phyloP scores from a whole-genome alignment of 2,329 filamentous ascomycete species.

The Scolecobasidium constrictum region DNA sequence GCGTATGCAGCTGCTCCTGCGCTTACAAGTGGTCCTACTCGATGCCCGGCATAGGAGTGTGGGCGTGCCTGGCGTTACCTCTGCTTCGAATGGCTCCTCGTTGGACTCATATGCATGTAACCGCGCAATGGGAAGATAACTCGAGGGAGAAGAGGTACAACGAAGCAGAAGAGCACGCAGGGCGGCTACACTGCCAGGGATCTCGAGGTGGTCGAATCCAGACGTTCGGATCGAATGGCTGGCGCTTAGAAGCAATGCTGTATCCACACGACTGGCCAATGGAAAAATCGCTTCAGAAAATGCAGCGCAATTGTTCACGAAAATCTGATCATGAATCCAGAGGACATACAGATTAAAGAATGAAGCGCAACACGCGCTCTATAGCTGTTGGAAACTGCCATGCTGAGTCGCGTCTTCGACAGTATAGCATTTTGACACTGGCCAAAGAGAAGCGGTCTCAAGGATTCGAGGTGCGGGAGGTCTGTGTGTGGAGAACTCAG shows the following conservation, averaged over 20 bases:
- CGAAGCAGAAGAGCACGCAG: slow-evolving; percentile 19
- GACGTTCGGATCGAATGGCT: neutral
- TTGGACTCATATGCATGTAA: slow-evolving; percentile 30
- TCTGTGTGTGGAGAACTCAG: neutral
- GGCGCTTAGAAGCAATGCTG: slow-evolving; percentile 10
- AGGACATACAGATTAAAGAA: too few species aligned
- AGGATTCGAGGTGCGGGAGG: neutral
- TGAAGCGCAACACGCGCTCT: neutral
- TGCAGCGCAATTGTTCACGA: neutral
- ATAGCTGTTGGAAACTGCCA: neutral
- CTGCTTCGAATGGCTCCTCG: slow-evolving; percentile 23
- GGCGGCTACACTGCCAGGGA: slow-evolving; percentile 2
- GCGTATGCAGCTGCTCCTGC: slow-evolving; percentile 7
- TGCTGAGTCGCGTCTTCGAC: neutral
- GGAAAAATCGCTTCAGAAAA: neutral
- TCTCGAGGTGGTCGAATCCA: neutral
- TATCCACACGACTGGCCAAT: neutral
- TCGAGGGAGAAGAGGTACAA: slow-evolving; percentile 17
- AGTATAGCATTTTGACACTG: slow-evolving; percentile 1
- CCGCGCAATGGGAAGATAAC: slow-evolving; percentile 21
- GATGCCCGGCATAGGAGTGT: slow-evolving; percentile 21
- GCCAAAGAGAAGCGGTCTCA: neutral
- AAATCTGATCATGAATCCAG: too few species aligned
- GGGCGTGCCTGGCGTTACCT: slow-evolving; percentile 26
- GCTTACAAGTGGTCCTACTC: slow-evolving; percentile 7